Percentiles rank a stretch among this genome's conserved stretches.
These are phyloP conservation scores for Secale cereale DNA, from an alignment of 176 grass and related monocot species.

Conservation along the genomic window DNA sequence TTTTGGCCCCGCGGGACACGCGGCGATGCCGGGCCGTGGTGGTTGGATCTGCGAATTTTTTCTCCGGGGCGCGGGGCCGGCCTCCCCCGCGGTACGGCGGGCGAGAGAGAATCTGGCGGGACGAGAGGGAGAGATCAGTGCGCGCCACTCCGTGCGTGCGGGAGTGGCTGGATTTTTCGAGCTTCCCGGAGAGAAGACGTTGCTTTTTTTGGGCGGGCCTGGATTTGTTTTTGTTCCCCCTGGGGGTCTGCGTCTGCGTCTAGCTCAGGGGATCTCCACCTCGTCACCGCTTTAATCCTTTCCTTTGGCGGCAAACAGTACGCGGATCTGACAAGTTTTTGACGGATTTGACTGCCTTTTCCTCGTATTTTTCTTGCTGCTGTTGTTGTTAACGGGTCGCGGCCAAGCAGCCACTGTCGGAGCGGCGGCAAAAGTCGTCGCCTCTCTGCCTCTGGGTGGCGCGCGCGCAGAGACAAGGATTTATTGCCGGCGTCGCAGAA, in stretches of 20 bases:
- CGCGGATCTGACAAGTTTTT: conserved; percentile 55
- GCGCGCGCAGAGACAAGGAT: not conserved
- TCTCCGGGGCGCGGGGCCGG: not conserved
- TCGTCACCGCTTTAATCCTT: conserved; percentile 58
- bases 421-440: conserved; percentile 29
- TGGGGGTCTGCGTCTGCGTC: conserved; percentile 27
- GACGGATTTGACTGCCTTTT: conserved; percentile 48
- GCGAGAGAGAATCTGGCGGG: no score
- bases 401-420: conserved; percentile 2
- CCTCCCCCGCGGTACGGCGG: not conserved
- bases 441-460: conserved; percentile 1
- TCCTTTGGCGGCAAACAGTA: conserved; percentile 43
- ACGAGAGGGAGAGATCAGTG: conserved; percentile 31
- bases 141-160: not conserved
- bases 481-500: not conserved
- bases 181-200: conserved; percentile 28
- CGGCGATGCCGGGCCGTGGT: conserved; percentile 35
- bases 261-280: conserved; percentile 49
- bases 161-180: conserved; percentile 34
- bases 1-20: conserved; percentile 39
- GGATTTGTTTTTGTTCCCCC: conserved; percentile 29
- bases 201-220: conserved; percentile 50
- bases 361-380: conserved; percentile 4
- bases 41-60: conserved; percentile 57
- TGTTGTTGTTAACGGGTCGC: not conserved